Evolutionary conservation across 2,329 filamentous ascomycete species (phyloP).

Genomic region (Dothistroma septosporum): DNA sequence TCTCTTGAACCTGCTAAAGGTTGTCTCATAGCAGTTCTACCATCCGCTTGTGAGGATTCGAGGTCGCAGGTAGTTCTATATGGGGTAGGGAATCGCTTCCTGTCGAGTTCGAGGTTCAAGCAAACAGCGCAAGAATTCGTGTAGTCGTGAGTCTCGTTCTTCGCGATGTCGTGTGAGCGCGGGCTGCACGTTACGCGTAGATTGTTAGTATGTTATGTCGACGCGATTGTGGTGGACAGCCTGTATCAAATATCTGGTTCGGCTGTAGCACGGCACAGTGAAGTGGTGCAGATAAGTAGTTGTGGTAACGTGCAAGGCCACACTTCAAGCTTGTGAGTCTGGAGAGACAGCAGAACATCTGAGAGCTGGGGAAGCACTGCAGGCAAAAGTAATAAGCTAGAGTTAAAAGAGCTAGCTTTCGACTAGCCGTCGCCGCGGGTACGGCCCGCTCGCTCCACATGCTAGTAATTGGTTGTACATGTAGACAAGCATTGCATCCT

Average conservation of each 20-base stretch:
- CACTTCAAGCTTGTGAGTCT: background rate
- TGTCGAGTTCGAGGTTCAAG: background rate
- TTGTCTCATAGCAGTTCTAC: slow-evolving; percentile 4
- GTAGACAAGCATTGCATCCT: no score
- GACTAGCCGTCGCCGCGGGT: no score
- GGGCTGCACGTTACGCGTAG: background rate
- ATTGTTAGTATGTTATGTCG: background rate
- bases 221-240: background rate
- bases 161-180: background rate
- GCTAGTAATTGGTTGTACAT: no score
- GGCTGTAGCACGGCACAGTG: background rate
- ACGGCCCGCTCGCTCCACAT: no score
- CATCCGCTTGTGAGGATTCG: background rate
- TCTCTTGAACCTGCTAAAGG: slow-evolving; percentile 1
- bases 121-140: background rate
- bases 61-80: background rate
- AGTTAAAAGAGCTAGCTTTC: no score
- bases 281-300: background rate
- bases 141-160: background rate
- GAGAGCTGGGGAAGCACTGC: no score
- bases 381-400: no score
- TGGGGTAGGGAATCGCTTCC: background rate
- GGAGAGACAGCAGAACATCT: no score
- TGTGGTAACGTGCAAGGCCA: background rate
- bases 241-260: background rate